A percentile compares a stretch with the other conserved stretches of the same genome.
These are phyloP conservation scores for Cornus kousa DNA, from an alignment of 148 eudicot species.

Conservation along the genomic window DNA sequence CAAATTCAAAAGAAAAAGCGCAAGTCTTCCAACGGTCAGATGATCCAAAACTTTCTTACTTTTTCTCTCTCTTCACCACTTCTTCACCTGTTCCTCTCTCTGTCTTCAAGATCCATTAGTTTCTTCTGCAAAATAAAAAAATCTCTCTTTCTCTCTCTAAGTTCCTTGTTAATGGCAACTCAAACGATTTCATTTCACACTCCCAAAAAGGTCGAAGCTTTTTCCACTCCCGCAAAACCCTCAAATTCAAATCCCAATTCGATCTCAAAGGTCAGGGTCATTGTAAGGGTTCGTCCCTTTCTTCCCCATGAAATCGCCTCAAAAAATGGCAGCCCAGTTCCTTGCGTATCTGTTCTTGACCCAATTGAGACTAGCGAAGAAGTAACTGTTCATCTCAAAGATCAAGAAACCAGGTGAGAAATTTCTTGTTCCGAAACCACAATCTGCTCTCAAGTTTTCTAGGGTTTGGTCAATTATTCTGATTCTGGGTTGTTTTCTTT, in stretches of 20 bases:
- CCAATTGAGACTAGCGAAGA: conserved; percentile 31
- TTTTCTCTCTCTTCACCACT: conserved; percentile 2
- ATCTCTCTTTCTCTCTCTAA: neutral
- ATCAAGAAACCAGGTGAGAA: conserved; percentile 60
- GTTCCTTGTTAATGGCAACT: neutral
- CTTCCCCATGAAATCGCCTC: conserved; percentile 47
- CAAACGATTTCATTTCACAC: neutral
- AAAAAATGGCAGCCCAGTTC: conserved; percentile 21
- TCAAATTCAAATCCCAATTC: conserved; percentile 10
- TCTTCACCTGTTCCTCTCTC: neutral
- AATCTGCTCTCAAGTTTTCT: neutral
- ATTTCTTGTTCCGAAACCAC: neutral
- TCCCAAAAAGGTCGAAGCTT: neutral
- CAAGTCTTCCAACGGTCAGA: conserved; percentile 18
- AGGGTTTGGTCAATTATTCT: neutral
- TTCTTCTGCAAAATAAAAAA: neutral
- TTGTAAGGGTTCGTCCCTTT: conserved; percentile 75
- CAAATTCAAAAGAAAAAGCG: conserved; percentile 4
- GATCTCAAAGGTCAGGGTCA: conserved; percentile 64
- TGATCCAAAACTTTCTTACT: neutral
- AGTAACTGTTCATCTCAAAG: conserved; percentile 73
- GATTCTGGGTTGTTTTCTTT: neutral
- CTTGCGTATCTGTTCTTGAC: conserved; percentile 51
- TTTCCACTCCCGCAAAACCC: conserved; percentile 40
- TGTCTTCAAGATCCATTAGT: neutral